Evolutionary conservation across 768 basidiomycete genomes (phyloP).

Genomic region (Wakefieldia striispora): DNA sequence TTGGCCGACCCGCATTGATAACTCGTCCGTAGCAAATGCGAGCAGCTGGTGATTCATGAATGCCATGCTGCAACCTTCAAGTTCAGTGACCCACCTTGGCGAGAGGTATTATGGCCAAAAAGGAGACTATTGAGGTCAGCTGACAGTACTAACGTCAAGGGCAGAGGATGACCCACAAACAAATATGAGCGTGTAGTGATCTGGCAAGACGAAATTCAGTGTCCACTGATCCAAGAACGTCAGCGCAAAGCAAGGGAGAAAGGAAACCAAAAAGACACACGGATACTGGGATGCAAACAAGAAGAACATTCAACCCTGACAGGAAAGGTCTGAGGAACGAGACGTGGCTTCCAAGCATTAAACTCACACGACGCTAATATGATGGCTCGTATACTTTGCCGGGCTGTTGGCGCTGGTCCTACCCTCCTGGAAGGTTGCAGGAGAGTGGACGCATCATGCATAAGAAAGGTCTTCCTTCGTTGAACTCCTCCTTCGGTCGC

Average conservation of each 20-base stretch:
- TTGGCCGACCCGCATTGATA: constrained; percentile 79
- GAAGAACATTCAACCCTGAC: constrained; percentile 67
- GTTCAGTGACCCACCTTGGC: constrained; percentile 53
- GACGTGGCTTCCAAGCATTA: neutral
- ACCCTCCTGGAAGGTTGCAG: constrained; percentile 36
- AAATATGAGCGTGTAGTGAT: constrained; percentile 62
- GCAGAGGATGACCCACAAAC: constrained; percentile 46
- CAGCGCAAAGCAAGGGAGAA: neutral
- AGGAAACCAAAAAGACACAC: constrained; percentile 35
- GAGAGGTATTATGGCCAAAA: constrained; percentile 80
- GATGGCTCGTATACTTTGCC: constrained; percentile 52
- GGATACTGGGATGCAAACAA: constrained; percentile 70
- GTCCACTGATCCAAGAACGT: constrained; percentile 54
- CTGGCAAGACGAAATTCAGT: constrained; percentile 56
- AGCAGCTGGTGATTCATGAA: constrained; percentile 48
- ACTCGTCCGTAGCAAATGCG: constrained; percentile 82
- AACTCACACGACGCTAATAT: constrained; percentile 55
- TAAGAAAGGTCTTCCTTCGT: constrained; percentile 11
- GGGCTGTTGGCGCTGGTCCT: constrained; percentile 43
- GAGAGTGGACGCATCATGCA: constrained; percentile 28
- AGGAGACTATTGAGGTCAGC: constrained; percentile 51
- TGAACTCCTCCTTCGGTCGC: neutral
- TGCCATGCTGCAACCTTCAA: neutral
- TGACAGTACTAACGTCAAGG: neutral
- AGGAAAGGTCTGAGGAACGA: constrained; percentile 2